Percentiles rank a stretch among this genome's conserved stretches.
Evolutionary conservation across 768 basidiomycete species (phyloP).

Genomic region (Cystoderma amianthinum): DNA sequence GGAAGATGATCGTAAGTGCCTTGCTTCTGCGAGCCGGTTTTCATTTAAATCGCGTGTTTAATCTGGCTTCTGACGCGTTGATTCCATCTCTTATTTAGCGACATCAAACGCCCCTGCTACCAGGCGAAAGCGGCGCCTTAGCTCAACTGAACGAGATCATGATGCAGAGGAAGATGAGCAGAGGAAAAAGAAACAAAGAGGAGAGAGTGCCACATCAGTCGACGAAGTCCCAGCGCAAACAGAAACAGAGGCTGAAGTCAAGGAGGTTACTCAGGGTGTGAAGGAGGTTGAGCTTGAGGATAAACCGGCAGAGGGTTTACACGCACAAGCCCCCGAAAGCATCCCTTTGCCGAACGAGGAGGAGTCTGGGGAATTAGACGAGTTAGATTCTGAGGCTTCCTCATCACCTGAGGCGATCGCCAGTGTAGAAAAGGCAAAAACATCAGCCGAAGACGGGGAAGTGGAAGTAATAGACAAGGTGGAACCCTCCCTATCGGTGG

Average conservation of each 20-base stretch:
- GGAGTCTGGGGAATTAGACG: constrained; percentile 28
- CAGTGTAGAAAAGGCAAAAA: neutral
- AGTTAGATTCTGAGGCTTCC: constrained; percentile 10
- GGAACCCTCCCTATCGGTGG: neutral
- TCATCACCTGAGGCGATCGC: constrained; percentile 11
- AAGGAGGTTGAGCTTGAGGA: constrained; percentile 61
- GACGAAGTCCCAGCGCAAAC: constrained; percentile 15
- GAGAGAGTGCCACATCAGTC: constrained; percentile 28
- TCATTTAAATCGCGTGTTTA: constrained; percentile 16
- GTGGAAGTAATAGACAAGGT: constrained; percentile 1
- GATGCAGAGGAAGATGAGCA: constrained; percentile 32
- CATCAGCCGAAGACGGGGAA: constrained; percentile 4
- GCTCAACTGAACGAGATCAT: constrained; percentile 36
- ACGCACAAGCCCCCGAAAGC: constrained; percentile 24
- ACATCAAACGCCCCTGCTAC: constrained; percentile 71
- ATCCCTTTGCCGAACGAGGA: constrained; percentile 34
- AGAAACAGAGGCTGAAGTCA: constrained; percentile 46
- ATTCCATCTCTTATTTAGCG: constrained; percentile 31
- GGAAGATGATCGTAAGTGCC: constrained; percentile 65
- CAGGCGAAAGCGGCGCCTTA: constrained; percentile 60
- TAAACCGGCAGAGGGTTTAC: constrained; percentile 37
- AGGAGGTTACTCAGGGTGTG: constrained; percentile 67
- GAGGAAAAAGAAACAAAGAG: constrained; percentile 37
- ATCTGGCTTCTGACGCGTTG: constrained; percentile 8
- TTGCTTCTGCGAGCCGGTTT: constrained; percentile 7